Base-by-base conservation (phyloP, 129 eudicot species). In the Pulicaria dysenterica region DNA sequence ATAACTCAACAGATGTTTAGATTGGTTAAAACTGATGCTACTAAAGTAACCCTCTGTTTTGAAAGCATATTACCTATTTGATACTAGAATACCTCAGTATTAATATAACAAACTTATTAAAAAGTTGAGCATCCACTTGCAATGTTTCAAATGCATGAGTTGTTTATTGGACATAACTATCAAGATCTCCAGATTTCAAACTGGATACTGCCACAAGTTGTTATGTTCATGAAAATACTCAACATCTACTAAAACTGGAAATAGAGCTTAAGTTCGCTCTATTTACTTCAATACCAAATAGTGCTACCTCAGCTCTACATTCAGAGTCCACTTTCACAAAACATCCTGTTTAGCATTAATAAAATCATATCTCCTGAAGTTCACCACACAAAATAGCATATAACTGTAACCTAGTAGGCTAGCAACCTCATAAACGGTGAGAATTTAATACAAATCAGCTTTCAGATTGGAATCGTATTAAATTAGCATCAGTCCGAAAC, bases 41-140 rank as follows among this genome's bases (percentile, higher is more conserved):
- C 15, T 15, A 39, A 10, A 14, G 16, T 14, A 1, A 51, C 50
- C 48, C 14, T 69, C 14, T 69, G 58, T 50, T 13, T 38, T 46
- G 15, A 50, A 11, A 47, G 48, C 57, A 69, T 50, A 69, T 4
- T 41, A 50, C 60, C 70, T 37, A 50, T 9, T 64, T 19, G 55
- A 44, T 44, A 19, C n/a, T 5, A 19, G 34, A 24, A 24, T 24
- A 24, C 1, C 31, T 24, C 31, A 24, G 31, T 24, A 24, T 2
- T 24, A 24, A 24, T 7, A 40, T n/a, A 43, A 40, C 12, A 16
- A 15, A 16, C 14, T 41, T 42, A 63, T 63, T 48, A 10, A 39
- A 61, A 14, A 43, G 36, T 63, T 63, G 15, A 13, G 41, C 11
- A 63, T 63, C 34, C 10, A 53, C 34, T 50, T 50, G 4, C 72